Conservation (phyloP, 2,329 filamentous ascomycete species). For the Apiospora kogelbergensis region DNA sequence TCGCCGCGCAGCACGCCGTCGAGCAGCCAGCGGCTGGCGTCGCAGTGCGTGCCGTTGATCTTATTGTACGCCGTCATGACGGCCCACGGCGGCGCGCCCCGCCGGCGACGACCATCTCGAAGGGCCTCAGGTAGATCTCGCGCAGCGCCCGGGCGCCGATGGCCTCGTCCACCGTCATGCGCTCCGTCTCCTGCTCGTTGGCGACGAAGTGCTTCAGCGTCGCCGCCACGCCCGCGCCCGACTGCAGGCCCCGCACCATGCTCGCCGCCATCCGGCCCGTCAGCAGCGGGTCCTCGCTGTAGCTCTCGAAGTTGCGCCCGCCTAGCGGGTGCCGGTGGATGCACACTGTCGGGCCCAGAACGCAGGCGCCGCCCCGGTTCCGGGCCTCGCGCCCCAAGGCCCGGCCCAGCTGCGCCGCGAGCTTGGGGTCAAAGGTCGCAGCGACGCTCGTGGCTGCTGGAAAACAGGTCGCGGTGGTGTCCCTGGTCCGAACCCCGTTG, state of each 20-base stretch:
- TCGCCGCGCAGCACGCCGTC: constrained; percentile 52
- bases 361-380: too few species aligned
- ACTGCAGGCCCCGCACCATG: constrained; percentile 54
- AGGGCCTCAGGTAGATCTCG: constrained; percentile 59
- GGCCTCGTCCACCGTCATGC: constrained; percentile 57
- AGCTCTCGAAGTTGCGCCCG: constrained; percentile 59
- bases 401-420: too few species aligned
- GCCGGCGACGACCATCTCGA: constrained; percentile 57
- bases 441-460: too few species aligned
- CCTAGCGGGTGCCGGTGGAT: constrained; percentile 61
- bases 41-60: constrained; percentile 58
- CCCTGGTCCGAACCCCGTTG: too few species aligned
- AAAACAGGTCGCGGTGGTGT: too few species aligned
- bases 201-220: constrained; percentile 62
- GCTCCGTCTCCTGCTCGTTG: constrained; percentile 62
- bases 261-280: constrained; percentile 53
- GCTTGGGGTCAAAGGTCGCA: too few species aligned
- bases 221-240: constrained; percentile 54
- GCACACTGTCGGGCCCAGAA: constrained; percentile 65
- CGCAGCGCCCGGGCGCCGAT: constrained; percentile 55
- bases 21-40: constrained; percentile 49
- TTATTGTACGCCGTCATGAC: constrained; percentile 62
- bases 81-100: constrained; percentile 51
- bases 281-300: constrained; percentile 58
- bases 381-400: too few species aligned